These are phyloP conservation scores for Solanum medicagineum DNA, from an alignment of 257 asterid genomes.

Conservation along the genomic window DNA sequence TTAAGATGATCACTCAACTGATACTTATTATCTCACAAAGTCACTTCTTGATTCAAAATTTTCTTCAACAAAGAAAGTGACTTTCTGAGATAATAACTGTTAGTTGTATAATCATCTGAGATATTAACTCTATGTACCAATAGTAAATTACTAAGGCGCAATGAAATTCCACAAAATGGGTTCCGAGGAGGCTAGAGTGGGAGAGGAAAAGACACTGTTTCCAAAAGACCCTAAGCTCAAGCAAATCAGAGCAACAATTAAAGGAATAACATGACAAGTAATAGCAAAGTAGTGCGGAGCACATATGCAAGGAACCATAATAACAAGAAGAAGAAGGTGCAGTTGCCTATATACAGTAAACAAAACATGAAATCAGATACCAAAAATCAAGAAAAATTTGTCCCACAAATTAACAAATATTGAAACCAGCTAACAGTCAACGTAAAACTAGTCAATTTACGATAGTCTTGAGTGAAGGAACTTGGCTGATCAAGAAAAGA, in stretches of 20 bases:
- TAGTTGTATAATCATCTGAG: not conserved
- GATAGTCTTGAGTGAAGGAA: not conserved
- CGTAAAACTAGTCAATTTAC: not conserved
- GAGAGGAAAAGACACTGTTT: too few relatives aligned
- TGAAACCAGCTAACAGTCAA: not conserved
- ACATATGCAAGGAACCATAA: too few relatives aligned
- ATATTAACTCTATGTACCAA: not conserved
- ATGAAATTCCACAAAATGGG: too few relatives aligned
- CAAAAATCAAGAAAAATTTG: too few relatives aligned
- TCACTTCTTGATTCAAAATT: not conserved
- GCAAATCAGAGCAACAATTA: too few relatives aligned
- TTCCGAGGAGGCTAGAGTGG: too few relatives aligned
- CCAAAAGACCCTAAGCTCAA: too few relatives aligned
- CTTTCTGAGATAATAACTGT: not conserved
- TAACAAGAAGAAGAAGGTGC: too few relatives aligned
- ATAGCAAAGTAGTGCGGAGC: too few relatives aligned
- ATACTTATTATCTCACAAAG: not conserved
- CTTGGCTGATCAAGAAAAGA: not conserved
- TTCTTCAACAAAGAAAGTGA: not conserved
- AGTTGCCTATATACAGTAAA: too few relatives aligned
- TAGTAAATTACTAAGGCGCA: not conserved
- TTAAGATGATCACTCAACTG: not conserved
- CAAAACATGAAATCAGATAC: too few relatives aligned
- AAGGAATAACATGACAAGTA: too few relatives aligned
- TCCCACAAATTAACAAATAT: not conserved